Percentiles rank a stretch among this genome's conserved stretches.
phyloP scores from a whole-genome alignment of 805 yeast genomes.

The Ogataea trehaloabstinens region DNA sequence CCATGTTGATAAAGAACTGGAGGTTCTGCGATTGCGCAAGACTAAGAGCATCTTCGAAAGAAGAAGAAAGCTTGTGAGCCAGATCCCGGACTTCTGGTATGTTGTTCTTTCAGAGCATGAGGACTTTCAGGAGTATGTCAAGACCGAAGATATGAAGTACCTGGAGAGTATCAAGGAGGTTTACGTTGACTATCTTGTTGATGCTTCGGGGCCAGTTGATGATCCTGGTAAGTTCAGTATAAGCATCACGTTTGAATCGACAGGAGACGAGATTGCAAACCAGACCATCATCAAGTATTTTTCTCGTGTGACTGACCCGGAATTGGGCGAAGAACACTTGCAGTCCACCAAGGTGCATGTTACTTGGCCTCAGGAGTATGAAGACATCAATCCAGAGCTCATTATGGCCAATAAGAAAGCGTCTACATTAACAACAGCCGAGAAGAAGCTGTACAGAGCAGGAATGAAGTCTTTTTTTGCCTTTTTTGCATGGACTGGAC shows the following conservation, averaged over 20 bases:
- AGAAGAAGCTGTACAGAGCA: slow-evolving; percentile 58
- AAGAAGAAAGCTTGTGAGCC: slow-evolving; percentile 50
- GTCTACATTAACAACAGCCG: slow-evolving; percentile 41
- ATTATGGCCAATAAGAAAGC: slow-evolving; percentile 37
- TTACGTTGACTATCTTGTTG: slow-evolving; percentile 51
- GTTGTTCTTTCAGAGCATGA: slow-evolving; percentile 79
- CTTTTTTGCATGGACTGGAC: slow-evolving; percentile 85
- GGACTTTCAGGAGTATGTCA: slow-evolving; percentile 78
- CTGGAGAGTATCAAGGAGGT: slow-evolving; percentile 67
- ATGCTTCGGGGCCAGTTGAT: slow-evolving; percentile 20
- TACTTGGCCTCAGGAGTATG: slow-evolving; percentile 68
- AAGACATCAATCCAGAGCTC: slow-evolving; percentile 51
- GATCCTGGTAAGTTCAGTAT: slow-evolving; percentile 55
- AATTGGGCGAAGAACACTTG: slow-evolving; percentile 54
- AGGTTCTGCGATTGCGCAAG: slow-evolving; percentile 48
- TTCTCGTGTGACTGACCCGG: slow-evolving; percentile 40
- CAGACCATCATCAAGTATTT: slow-evolving; percentile 65
- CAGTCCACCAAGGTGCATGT: slow-evolving; percentile 54
- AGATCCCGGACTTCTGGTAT: slow-evolving; percentile 83
- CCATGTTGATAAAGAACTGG: slow-evolving; percentile 58
- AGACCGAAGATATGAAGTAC: slow-evolving; percentile 73
- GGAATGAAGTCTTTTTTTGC: slow-evolving; percentile 86
- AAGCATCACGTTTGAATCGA: slow-evolving; percentile 53
- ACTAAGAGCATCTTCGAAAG: slow-evolving; percentile 57
- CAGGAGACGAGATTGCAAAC: slow-evolving; percentile 46